phyloP scores from a whole-genome alignment of 352 stramenopile genomes.

The Phytophthora sansomeana region DNA sequence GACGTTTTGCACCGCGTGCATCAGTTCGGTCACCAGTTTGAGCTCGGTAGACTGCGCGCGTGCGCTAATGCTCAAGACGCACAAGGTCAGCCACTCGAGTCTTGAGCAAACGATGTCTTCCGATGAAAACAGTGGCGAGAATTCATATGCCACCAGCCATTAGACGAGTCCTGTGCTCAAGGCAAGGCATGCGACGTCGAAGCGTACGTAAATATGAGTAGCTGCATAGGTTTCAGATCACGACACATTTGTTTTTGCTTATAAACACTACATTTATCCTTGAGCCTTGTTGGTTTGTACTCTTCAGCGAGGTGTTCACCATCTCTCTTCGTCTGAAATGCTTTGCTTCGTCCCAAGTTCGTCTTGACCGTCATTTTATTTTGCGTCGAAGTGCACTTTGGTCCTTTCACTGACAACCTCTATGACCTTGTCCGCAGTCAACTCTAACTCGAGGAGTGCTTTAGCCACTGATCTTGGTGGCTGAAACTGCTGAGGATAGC shows the following conservation, averaged over 20 bases:
- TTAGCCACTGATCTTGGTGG: neutral
- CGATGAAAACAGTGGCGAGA: conserved; percentile 17
- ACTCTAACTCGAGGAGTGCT: neutral
- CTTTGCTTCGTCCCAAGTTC: too few relatives aligned
- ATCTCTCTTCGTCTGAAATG: too few relatives aligned
- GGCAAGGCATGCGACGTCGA: neutral
- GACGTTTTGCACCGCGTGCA: conserved; percentile 32
- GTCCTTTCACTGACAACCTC: too few relatives aligned
- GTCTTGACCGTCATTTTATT: too few relatives aligned
- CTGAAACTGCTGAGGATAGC: neutral
- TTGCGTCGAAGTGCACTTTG: too few relatives aligned
- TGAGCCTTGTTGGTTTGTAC: too few relatives aligned
- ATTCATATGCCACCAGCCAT: conserved; percentile 8
- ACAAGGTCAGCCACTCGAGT: conserved; percentile 21
- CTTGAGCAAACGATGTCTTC: conserved; percentile 23
- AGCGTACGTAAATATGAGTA: too few relatives aligned
- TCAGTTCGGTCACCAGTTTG: conserved; percentile 27
- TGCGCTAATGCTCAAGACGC: conserved; percentile 28
- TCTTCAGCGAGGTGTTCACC: too few relatives aligned
- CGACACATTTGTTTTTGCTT: neutral
- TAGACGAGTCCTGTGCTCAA: conserved; percentile 3
- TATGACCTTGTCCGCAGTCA: too few relatives aligned
- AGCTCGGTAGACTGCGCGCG: conserved; percentile 36
- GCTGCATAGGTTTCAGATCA: neutral
- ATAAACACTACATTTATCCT: neutral